Percentiles rank a stretch among this genome's conserved stretches.
These are phyloP conservation scores for Terfezia boudieri DNA, from an alignment of 495 filamentous ascomycete genomes.

Conservation along the genomic window DNA sequence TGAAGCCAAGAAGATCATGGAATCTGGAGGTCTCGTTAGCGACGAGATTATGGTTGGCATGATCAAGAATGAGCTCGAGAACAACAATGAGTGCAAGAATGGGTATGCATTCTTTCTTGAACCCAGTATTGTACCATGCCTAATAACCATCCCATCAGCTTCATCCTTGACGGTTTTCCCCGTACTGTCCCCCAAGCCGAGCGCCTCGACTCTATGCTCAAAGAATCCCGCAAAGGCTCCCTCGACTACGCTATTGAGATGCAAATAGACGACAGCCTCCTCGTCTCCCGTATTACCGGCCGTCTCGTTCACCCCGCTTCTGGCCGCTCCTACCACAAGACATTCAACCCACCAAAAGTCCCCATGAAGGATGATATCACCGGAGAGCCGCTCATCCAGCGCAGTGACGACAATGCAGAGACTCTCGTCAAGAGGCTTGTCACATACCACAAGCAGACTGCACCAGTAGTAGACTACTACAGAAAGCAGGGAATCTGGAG, in stretches of 20 bases:
- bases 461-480: slow-evolving; percentile 86
- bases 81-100: slow-evolving; percentile 86
- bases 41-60: slow-evolving; percentile 99
- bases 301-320: slow-evolving; percentile 86
- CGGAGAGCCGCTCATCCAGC: slow-evolving; percentile 89
- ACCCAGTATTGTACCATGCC: not conserved
- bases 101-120: slow-evolving; percentile 36
- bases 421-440: slow-evolving; percentile 81
- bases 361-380: slow-evolving; percentile 91
- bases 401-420: slow-evolving; percentile 93
- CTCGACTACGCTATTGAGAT: slow-evolving; percentile 89
- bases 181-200: slow-evolving; percentile 89
- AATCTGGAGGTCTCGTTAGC: slow-evolving; percentile 86
- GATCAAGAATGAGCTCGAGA: slow-evolving; percentile 92
- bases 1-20: slow-evolving; percentile 99
- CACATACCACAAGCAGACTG: slow-evolving; percentile 87
- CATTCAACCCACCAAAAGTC: slow-evolving; percentile 95
- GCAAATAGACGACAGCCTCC: slow-evolving; percentile 80
- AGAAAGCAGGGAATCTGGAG: slow-evolving; percentile 92
- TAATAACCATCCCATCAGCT: slow-evolving; percentile 31
- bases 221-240: slow-evolving; percentile 28
- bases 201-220: slow-evolving; percentile 81
- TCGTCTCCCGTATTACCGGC: slow-evolving; percentile 90
- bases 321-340: slow-evolving; percentile 87
- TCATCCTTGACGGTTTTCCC: slow-evolving; percentile 97